Base-by-base conservation (phyloP, 176 grass and related monocot genomes). In the Carex scoparia region DNA sequence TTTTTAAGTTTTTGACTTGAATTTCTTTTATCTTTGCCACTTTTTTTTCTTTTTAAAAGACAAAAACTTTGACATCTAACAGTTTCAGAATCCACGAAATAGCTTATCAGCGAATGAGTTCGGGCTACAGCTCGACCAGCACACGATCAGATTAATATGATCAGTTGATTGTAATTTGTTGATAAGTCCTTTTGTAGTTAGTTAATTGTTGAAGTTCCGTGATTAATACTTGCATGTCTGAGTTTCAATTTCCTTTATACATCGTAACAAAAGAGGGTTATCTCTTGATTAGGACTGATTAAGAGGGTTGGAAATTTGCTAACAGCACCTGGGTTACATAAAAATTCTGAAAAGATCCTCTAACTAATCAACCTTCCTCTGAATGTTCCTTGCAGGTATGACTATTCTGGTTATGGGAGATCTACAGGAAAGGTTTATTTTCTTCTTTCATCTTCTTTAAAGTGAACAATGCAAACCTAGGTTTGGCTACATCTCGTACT, bases 361-460 rank as follows among this genome's bases (percentile, higher is more conserved):
- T 69, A 79, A 1, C 30, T 65, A 69, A 83, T 83, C 46, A 2
- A 18, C 32, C 23, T 33, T 57, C 32, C 23, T 91, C 44, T 67
- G 69, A 38, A 81, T 74, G 87, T 77, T 77, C 73, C 23, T 74
- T 89, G 60, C 84, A 97, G 94, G 79, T 97, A 97, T 92, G 94
- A 97, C 81, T 97, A 97, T 82, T 68, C 94, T 87, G 94, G 94
- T 15, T 97, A 94, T 80, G 94, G 94, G 46, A 88, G 92, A 85
- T 97, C 94, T 67, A 94, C 90, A 30, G 94, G 94, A 64, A 97
- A 97, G 94, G 94, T 97, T 86, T 69, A 2, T 55, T 33, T 84
- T 72, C 23, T 85, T 83, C 79, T 79, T 2, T 83, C 69, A 68
- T 85, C 15, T 86, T 89, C 53, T 53, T 75, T 38, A 18, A 79